These are phyloP conservation scores for Phaeolepiota aurea DNA, from an alignment of 768 basidiomycete species.

Conservation along the genomic window DNA sequence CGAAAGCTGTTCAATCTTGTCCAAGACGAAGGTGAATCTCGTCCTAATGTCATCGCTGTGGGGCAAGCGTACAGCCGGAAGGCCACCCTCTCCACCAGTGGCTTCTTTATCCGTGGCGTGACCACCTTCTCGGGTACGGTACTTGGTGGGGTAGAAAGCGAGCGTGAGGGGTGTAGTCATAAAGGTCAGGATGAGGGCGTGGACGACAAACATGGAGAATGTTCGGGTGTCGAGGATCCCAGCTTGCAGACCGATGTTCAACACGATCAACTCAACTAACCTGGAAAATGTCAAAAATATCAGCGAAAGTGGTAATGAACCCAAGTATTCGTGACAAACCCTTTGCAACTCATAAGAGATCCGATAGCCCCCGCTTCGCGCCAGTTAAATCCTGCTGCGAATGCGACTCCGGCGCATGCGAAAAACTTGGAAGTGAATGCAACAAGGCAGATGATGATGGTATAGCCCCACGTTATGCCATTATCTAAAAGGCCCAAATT, in stretches of 20 bases:
- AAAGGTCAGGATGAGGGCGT: slow-evolving; percentile 70
- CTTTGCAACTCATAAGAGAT: slow-evolving; percentile 86
- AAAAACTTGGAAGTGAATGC: slow-evolving; percentile 78
- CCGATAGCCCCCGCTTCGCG: slow-evolving; percentile 83
- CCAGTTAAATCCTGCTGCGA: slow-evolving; percentile 51
- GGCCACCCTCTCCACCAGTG: slow-evolving; percentile 11
- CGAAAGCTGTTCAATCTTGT: slow-evolving; percentile 74
- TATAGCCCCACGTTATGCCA: slow-evolving; percentile 78
- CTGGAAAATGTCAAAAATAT: slow-evolving; percentile 17
- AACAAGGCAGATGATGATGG: slow-evolving; percentile 61
- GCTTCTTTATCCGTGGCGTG: slow-evolving; percentile 8
- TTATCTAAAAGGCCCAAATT: slow-evolving; percentile 71
- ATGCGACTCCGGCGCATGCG: slow-evolving; percentile 56
- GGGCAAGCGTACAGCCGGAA: slow-evolving; percentile 9
- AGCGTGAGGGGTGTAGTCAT: slow-evolving; percentile 81
- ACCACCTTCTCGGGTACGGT: slow-evolving; percentile 31
- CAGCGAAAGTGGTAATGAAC: neutral
- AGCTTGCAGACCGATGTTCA: slow-evolving; percentile 78
- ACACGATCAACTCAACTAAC: slow-evolving; percentile 82
- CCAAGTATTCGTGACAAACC: slow-evolving; percentile 31
- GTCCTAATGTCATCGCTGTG: slow-evolving; percentile 38
- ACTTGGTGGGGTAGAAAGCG: slow-evolving; percentile 61
- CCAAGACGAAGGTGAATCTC: slow-evolving; percentile 67
- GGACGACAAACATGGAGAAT: slow-evolving; percentile 88
- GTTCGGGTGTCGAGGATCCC: slow-evolving; percentile 52